These are phyloP conservation scores for Pseudogymnoascus sp. DNA, from an alignment of 2,329 filamentous ascomycete species.

Conservation along the genomic window DNA sequence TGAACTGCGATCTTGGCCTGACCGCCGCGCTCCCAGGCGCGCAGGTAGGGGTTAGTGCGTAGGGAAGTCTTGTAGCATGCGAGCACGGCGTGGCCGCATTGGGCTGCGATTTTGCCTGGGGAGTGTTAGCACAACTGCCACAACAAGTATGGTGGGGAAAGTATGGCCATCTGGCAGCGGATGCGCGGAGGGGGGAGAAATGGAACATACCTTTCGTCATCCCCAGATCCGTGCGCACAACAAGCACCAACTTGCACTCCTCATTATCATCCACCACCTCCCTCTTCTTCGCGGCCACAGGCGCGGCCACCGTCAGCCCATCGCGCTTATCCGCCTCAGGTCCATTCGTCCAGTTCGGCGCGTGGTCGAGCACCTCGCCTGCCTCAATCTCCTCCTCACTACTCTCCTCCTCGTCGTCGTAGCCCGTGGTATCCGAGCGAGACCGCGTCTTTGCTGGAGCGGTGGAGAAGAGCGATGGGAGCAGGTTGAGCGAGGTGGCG, in stretches of 20 bases:
- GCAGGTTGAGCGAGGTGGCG: constrained; percentile 64
- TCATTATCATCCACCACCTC: constrained; percentile 41
- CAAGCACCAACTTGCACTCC: constrained; percentile 90
- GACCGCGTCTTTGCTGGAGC: constrained; percentile 30
- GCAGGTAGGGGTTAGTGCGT: constrained; percentile 54
- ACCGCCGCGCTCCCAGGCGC: constrained; percentile 76
- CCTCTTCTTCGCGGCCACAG: constrained; percentile 16
- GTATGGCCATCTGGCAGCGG: constrained; percentile 5
- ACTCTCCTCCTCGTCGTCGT: constrained; percentile 57
- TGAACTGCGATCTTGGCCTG: constrained; percentile 94
- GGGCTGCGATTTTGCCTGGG: constrained; percentile 90
- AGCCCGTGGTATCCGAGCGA: constrained; percentile 42
- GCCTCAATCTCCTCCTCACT: constrained; percentile 62
- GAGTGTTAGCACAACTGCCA: not conserved
- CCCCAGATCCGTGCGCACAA: constrained; percentile 87
- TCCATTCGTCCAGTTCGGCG: constrained; percentile 60
- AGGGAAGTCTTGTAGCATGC: constrained; percentile 89
- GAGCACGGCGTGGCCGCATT: constrained; percentile 91
- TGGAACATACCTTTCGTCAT: constrained; percentile 81
- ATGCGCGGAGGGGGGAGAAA: constrained; percentile 9
- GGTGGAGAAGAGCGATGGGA: constrained; percentile 43
- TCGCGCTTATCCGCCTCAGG: constrained; percentile 52
- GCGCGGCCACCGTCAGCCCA: constrained; percentile 35
- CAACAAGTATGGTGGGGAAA: constrained; percentile 4
- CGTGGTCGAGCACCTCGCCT: constrained; percentile 54